Conservation (phyloP, 2,329 filamentous ascomycete genomes). For the Geosmithia morbida region DNA sequence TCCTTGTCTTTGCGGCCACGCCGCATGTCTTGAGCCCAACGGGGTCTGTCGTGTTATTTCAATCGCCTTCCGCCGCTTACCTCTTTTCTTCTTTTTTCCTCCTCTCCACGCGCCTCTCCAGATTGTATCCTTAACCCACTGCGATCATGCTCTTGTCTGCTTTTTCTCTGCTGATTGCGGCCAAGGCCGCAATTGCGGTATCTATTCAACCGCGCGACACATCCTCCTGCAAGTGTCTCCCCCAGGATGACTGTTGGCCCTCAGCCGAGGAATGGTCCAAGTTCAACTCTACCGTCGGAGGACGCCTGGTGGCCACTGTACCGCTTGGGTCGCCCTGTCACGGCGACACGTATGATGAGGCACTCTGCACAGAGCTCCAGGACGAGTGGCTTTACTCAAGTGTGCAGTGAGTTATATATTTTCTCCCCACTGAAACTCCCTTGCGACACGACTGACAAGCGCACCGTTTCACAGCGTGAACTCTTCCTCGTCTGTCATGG, state of each 20-base stretch:
- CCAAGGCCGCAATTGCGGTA: background rate
- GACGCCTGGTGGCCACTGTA: conserved; percentile 8
- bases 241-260: conserved; percentile 7
- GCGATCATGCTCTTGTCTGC: background rate
- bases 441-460: background rate
- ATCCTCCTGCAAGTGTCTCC: background rate
- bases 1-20: too few species aligned
- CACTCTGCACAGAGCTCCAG: conserved; percentile 20
- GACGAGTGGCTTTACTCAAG: conserved; percentile 9
- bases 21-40: too few species aligned
- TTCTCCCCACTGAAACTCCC: background rate
- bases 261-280: conserved; percentile 5
- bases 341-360: conserved; percentile 22
- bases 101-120: background rate
- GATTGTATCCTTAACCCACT: background rate
- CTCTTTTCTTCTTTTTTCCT: background rate
- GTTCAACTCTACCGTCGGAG: conserved; percentile 7
- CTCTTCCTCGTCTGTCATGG: conserved; percentile 16
- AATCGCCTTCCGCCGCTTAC: too few species aligned
- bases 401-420: background rate
- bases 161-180: background rate
- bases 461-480: background rate
- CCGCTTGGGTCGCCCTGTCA: conserved; percentile 33
- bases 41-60: too few species aligned
- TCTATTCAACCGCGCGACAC: background rate